Conservation (phyloP, 176 grass and related monocot genomes). For the Pharus latifolius region DNA sequence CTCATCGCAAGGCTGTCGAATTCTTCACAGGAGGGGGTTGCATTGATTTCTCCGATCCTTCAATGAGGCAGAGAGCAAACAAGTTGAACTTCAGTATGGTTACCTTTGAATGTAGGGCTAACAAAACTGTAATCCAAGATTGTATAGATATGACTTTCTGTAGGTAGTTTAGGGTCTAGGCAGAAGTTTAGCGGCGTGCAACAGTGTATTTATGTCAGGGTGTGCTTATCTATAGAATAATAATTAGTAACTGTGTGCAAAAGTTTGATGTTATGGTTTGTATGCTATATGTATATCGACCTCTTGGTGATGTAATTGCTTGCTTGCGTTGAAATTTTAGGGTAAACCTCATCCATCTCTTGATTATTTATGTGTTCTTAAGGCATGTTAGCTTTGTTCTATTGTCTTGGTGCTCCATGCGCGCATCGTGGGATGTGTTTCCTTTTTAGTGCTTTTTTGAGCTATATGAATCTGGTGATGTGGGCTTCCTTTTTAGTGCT, state of each 20-base stretch:
- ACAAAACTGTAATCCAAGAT: conserved; percentile 19
- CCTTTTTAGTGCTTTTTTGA: no score
- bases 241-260: conserved; percentile 22
- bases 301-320: conserved; percentile 30
- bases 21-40: neutral
- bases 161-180: conserved; percentile 28
- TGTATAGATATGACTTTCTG: conserved; percentile 33
- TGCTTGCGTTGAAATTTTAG: conserved; percentile 5
- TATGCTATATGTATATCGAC: conserved; percentile 15
- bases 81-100: neutral
- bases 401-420: no score
- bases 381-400: no score
- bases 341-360: neutral
- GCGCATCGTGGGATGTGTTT: no score
- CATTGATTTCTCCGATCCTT: neutral
- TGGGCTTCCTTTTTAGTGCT: no score
- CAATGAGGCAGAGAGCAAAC: neutral
- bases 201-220: conserved; percentile 33
- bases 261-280: conserved; percentile 23
- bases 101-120: conserved; percentile 8
- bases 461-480: no score
- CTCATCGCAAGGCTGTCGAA: neutral
- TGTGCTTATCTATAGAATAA: conserved; percentile 24
- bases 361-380: neutral
- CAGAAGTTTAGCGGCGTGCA: conserved; percentile 28